These are phyloP conservation scores for Emmonsiellopsis sp. DNA, from an alignment of 2,329 filamentous ascomycete genomes.

Conservation along the genomic window DNA sequence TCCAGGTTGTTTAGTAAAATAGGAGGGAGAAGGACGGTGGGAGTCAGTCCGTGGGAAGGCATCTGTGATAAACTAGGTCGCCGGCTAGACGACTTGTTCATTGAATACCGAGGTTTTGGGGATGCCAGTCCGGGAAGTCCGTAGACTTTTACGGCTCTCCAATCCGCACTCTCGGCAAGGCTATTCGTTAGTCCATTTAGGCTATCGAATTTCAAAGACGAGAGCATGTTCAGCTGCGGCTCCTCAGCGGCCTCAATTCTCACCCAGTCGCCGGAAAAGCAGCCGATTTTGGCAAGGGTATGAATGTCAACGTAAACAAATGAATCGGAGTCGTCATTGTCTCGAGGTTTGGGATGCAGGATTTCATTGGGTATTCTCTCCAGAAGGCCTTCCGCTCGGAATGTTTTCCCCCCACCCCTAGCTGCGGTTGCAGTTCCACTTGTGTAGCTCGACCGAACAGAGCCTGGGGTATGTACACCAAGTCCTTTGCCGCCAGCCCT, in stretches of 20 bases:
- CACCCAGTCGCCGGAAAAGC: slow-evolving; percentile 97
- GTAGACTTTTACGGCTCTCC: slow-evolving; percentile 81
- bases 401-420: slow-evolving; percentile 64
- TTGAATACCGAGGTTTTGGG: slow-evolving; percentile 47
- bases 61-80: slow-evolving; percentile 47
- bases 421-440: slow-evolving; percentile 70
- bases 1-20: slow-evolving; percentile 79
- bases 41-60: slow-evolving; percentile 39
- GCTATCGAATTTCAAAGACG: slow-evolving; percentile 54
- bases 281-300: slow-evolving; percentile 78
- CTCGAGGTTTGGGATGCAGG: slow-evolving; percentile 71
- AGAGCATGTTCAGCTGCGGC: slow-evolving; percentile 46
- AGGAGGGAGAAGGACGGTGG: slow-evolving; percentile 69
- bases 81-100: slow-evolving; percentile 40
- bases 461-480: slow-evolving; percentile 72
- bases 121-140: slow-evolving; percentile 61
- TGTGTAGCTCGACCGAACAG: slow-evolving; percentile 81
- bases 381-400: slow-evolving; percentile 72
- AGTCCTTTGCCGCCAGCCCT: slow-evolving; percentile 60
- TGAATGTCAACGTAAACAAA: slow-evolving; percentile 85
- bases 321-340: slow-evolving; percentile 78
- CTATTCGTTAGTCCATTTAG: slow-evolving; percentile 23
- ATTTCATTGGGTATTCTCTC: slow-evolving; percentile 64
- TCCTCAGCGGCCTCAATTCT: slow-evolving; percentile 69
- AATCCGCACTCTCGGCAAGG: slow-evolving; percentile 56